Conservation (phyloP, 2,329 filamentous ascomycete genomes). For the Lachnellula subtilissima region DNA sequence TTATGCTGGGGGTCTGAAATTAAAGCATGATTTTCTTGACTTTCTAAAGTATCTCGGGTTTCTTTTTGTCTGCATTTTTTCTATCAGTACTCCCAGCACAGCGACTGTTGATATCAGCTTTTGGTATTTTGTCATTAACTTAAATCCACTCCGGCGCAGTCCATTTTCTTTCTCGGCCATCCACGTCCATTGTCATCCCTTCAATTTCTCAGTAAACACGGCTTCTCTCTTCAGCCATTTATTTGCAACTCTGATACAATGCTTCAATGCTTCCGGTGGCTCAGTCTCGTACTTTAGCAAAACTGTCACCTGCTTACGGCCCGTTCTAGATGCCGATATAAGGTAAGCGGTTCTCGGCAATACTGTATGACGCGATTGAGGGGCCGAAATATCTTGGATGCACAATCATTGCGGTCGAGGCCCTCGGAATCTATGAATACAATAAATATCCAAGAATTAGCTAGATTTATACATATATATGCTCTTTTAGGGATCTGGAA, state of each 20-base stretch:
- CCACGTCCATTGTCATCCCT: neutral
- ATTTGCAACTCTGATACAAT: neutral
- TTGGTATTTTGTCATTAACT: too few species aligned
- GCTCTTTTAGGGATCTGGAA: neutral
- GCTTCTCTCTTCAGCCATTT: neutral
- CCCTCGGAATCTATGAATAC: neutral
- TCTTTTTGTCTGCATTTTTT: too few species aligned
- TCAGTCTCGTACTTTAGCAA: neutral
- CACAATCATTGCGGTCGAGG: neutral
- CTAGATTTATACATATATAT: conserved; percentile 36
- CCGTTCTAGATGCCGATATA: neutral
- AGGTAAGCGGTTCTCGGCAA: neutral
- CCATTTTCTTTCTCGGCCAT: neutral
- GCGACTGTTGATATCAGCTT: too few species aligned
- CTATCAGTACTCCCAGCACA: too few species aligned
- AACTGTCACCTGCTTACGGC: neutral
- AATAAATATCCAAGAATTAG: conserved; percentile 33
- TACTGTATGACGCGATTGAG: neutral
- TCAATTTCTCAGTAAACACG: neutral
- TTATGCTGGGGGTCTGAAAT: too few species aligned
- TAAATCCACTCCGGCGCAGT: too few species aligned
- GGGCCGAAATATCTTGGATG: neutral
- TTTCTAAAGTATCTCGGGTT: too few species aligned
- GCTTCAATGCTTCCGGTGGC: neutral
- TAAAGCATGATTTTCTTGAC: too few species aligned